These are phyloP conservation scores for Chlorella sp. DNA, from an alignment of 139 green algal genomes.

Conservation along the genomic window DNA sequence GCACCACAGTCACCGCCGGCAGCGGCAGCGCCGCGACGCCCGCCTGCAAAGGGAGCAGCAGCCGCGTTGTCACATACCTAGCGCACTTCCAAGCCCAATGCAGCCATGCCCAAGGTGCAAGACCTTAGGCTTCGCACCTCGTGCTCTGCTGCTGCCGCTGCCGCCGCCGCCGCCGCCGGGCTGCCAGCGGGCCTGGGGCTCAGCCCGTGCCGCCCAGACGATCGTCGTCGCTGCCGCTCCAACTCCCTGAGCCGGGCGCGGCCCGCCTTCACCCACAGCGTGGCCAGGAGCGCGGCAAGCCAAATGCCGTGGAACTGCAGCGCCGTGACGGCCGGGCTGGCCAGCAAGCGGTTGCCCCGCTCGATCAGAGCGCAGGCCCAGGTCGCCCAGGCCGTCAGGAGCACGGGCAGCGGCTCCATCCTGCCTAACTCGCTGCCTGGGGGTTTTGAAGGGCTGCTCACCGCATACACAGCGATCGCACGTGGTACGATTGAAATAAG, in stretches of 20 bases:
- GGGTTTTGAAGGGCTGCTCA: no score
- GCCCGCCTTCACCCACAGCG: slow-evolving; percentile 42
- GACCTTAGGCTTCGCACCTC: no score
- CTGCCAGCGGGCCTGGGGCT: not conserved
- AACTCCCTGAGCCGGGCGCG: slow-evolving; percentile 27
- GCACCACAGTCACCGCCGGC: slow-evolving; percentile 65
- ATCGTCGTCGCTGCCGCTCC: slow-evolving; percentile 11
- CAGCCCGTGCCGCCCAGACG: not conserved
- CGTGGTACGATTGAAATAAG: no score
- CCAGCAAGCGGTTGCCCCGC: not conserved
- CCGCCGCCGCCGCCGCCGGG: not conserved
- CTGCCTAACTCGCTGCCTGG: no score
- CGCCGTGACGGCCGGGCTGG: slow-evolving; percentile 4
- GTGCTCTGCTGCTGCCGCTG: slow-evolving; percentile 13
- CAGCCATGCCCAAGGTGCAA: no score
- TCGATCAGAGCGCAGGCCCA: no score
- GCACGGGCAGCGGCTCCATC: no score
- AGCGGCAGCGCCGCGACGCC: not conserved
- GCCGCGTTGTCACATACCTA: no score
- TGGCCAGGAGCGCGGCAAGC: slow-evolving; percentile 26
- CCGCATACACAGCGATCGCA: no score
- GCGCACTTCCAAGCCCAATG: no score
- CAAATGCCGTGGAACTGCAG: slow-evolving; percentile 43
- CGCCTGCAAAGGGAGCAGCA: not conserved
- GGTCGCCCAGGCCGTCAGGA: no score